Evolutionary conservation across 805 yeast species (phyloP).

Genomic region (Zygotorulaspora chibaensis): DNA sequence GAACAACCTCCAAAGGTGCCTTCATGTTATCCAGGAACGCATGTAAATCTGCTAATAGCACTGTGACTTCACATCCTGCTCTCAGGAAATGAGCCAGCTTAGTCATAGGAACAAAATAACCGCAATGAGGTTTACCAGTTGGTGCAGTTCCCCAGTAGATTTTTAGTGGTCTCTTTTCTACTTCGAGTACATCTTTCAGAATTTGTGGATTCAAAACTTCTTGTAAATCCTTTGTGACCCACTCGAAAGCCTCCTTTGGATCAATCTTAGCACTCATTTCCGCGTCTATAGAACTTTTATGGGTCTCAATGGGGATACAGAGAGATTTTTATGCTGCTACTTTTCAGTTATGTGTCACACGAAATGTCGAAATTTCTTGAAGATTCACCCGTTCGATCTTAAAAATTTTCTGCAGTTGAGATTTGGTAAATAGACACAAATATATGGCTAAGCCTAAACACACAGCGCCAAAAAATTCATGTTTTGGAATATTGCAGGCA

Average conservation of each 20-base stretch:
- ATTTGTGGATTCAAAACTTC: constrained; percentile 87
- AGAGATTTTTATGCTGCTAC: neutral
- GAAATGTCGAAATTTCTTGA: neutral
- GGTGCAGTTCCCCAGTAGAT: constrained; percentile 99
- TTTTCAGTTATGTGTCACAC: neutral
- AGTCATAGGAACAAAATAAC: constrained; percentile 97
- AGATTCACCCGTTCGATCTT: neutral
- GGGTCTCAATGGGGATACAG: neutral
- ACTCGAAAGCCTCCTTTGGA: constrained; percentile 61
- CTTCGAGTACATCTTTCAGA: constrained; percentile 77
- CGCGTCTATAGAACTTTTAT: neutral
- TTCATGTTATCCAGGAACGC: constrained; percentile 98
- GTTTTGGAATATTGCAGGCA: no score
- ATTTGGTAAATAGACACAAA: neutral
- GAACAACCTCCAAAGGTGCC: constrained; percentile 90
- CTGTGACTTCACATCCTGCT: constrained; percentile 94
- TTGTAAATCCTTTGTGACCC: constrained; percentile 83
- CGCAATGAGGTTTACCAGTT: constrained; percentile 98
- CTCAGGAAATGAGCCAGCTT: constrained; percentile 89
- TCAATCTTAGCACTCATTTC: constrained; percentile 30
- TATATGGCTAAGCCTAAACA: neutral
- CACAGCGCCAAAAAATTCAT: no score
- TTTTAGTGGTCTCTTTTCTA: constrained; percentile 74
- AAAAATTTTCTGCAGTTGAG: neutral
- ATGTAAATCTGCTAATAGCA: constrained; percentile 89